Base-by-base conservation (phyloP, 345 rosid species). In the Citrus australasica region DNA sequence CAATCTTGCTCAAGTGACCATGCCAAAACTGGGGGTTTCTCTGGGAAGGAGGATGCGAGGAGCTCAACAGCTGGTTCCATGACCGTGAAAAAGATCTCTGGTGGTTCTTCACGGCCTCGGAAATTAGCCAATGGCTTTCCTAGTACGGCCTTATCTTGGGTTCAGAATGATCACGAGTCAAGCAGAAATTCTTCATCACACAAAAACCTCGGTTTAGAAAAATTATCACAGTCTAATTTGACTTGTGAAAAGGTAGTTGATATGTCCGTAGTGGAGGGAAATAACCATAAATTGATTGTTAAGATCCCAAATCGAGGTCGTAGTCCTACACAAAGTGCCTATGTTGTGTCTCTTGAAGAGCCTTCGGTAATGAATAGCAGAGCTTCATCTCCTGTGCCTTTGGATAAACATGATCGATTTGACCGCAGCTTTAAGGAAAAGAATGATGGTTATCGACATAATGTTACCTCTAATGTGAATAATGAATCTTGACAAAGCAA, bases 1-100 rank as follows among this genome's bases (percentile, higher is more conserved):
- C 98, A 88, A 55, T 88, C 92, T 60, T 90, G 84, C 79, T 90
- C 96, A 1, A 84, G 94, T 75, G 96, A 91, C 63, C 93, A 86
- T 85, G 88, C 80, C 46, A 91, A 88, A 83, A 75, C 86, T 22
- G 90, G 84, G 33, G 92, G 87, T 8, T 64, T 82, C 77, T 84
- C 88, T 27, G 83, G 83, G 10, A 91, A 90, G 86, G 95, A 91
- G 76, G 95, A 93, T 53, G 86, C 85, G 27, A 87, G 89, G 84
- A 88, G 94, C 81, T 85, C 90, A 21, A 83, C 85, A 53, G 85
- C 93, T 67, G 91, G 87, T 83, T 91, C 93, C 4, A 76, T 74
- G 77, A 71, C 74, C 8, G 84, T 83, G 68, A 87, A 76, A 65
- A 91, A 87, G 83, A 71, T 38, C 60, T 81, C 87, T 32, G 79